phyloP scores from a whole-genome alignment of 768 basidiomycete species.

The Lyophyllum semitale region DNA sequence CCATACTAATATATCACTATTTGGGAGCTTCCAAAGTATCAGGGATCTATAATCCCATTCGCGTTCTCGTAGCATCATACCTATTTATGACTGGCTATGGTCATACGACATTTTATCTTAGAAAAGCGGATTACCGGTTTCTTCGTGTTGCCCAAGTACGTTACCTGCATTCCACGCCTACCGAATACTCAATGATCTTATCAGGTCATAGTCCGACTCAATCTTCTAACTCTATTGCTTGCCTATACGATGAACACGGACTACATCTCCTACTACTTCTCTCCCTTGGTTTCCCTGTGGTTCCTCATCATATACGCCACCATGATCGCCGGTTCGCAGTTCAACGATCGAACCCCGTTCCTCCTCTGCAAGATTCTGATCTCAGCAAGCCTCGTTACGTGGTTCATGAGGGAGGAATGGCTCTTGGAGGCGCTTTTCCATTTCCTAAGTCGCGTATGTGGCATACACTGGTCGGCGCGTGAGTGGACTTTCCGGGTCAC shows the following conservation, averaged over 20 bases:
- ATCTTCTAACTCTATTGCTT: conserved; percentile 78
- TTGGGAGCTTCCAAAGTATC: conserved; percentile 86
- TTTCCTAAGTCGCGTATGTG: conserved; percentile 63
- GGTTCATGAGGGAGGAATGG: conserved; percentile 65
- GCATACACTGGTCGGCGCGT: conserved; percentile 78
- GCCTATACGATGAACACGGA: conserved; percentile 92
- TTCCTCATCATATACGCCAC: conserved; percentile 85
- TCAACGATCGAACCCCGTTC: conserved; percentile 72
- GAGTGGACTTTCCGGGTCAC: conserved; percentile 91
- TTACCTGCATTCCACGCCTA: conserved; percentile 4
- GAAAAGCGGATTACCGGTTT: conserved; percentile 86
- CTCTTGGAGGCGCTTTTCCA: conserved; percentile 66
- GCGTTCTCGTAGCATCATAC: conserved; percentile 86
- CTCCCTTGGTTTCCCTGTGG: conserved; percentile 90
- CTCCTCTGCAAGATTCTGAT: conserved; percentile 69
- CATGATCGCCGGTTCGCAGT: conserved; percentile 66
- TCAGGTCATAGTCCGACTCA: conserved; percentile 79
- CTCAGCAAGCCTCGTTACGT: conserved; percentile 64
- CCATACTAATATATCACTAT: conserved; percentile 92
- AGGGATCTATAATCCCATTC: conserved; percentile 91
- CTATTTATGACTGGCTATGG: conserved; percentile 95
- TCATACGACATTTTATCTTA: conserved; percentile 85
- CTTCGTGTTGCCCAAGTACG: conserved; percentile 70
- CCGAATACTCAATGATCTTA: conserved; percentile 5
- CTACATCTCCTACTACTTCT: conserved; percentile 90